Percentiles rank a stretch among this genome's conserved stretches.
These are phyloP conservation scores for Solanum aculeatissimum DNA, from an alignment of 305 asterid genomes.

Conservation along the genomic window DNA sequence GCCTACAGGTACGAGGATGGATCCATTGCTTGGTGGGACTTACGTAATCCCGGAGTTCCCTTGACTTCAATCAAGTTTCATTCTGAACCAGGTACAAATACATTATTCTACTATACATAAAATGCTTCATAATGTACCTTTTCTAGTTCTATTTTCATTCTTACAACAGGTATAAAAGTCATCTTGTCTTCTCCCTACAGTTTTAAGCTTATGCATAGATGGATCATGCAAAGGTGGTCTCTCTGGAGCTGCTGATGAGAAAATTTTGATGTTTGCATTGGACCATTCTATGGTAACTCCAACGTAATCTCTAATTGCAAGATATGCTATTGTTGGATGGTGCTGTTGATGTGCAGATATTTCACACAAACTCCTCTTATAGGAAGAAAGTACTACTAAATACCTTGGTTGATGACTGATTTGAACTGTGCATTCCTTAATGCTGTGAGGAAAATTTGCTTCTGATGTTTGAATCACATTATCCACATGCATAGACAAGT, in stretches of 20 bases:
- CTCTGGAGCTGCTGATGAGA: conserved; percentile 85
- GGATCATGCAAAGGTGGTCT: conserved; percentile 60
- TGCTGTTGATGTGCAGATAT: background rate
- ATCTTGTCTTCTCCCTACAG: conserved; percentile 10
- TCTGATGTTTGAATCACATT: background rate
- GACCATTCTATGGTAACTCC: conserved; percentile 34
- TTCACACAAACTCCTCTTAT: background rate
- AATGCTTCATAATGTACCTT: background rate
- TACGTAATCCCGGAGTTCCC: conserved; percentile 58
- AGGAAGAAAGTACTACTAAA: background rate
- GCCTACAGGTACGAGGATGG: conserved; percentile 66
- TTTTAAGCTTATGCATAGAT: conserved; percentile 53
- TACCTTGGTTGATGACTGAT: background rate
- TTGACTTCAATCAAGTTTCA: conserved; percentile 65
- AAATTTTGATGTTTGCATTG: conserved; percentile 44
- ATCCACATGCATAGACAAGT: background rate
- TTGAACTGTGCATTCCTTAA: background rate
- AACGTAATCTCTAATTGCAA: background rate
- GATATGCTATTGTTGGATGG: background rate
- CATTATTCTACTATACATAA: background rate
- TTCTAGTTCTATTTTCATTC: background rate
- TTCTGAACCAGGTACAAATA: conserved; percentile 70
- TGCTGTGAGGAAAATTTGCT: background rate
- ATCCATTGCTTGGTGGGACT: conserved; percentile 87
- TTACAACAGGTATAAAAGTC: background rate